Percentiles rank a stretch among this genome's conserved stretches.
Conservation (phyloP, 305 asterid species). For the Fraxinus ornus region DNA sequence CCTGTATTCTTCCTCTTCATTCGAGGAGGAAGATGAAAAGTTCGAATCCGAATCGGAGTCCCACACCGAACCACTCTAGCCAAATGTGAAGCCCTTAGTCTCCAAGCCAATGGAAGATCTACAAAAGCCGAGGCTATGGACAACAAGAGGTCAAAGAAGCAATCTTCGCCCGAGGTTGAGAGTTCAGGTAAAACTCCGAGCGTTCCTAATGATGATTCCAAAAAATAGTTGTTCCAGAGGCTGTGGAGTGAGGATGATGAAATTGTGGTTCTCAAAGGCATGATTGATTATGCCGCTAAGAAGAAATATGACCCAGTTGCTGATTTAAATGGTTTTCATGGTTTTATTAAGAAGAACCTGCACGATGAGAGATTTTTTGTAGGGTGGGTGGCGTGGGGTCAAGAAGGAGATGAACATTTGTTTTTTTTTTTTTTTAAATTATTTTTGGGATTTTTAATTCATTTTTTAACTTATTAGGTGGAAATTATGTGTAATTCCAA, state of each 20-base stretch:
- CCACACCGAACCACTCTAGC: slow-evolving; percentile 29
- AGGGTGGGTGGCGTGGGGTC: no score
- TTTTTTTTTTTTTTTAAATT: no score
- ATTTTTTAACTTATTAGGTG: no score
- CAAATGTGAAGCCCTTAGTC: slow-evolving; percentile 28
- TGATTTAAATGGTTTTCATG: slow-evolving; percentile 43
- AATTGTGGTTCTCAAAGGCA: slow-evolving; percentile 41
- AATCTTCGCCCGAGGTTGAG: slow-evolving; percentile 26
- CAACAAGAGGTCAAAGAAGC: slow-evolving; percentile 47
- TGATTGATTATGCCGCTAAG: slow-evolving; percentile 38
- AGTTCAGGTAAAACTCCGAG: slow-evolving; percentile 21
- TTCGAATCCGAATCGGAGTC: slow-evolving; percentile 41
- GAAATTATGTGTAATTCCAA: no score
- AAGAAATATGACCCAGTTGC: slow-evolving; percentile 40
- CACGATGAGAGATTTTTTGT: not conserved
- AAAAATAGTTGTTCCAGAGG: slow-evolving; percentile 47
- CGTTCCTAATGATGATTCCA: slow-evolving; percentile 17
- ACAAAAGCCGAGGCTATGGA: slow-evolving; percentile 31
- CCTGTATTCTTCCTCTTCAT: slow-evolving; percentile 13
- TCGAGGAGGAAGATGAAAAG: slow-evolving; percentile 32
- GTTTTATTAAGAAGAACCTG: slow-evolving; percentile 42
- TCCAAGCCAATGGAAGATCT: slow-evolving; percentile 29
- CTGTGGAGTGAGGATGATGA: slow-evolving; percentile 67
- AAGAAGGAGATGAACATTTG: no score
- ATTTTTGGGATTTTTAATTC: no score